Conservation (phyloP, 2,329 filamentous ascomycete species). For the Hypoxylon sp. region DNA sequence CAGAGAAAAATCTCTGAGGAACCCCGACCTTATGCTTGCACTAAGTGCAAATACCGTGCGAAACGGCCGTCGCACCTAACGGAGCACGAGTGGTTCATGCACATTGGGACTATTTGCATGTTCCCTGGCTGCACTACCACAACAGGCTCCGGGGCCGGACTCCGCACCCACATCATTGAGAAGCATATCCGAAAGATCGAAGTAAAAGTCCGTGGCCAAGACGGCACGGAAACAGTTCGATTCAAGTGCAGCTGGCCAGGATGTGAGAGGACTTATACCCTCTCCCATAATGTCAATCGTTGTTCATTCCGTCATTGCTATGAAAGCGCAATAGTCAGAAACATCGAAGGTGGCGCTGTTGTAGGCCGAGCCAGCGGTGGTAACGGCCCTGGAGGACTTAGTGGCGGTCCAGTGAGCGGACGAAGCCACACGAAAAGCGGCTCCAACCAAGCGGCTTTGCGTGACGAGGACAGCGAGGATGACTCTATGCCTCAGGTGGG, state of each 20-base stretch:
- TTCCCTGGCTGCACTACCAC: background rate
- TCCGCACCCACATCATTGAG: background rate
- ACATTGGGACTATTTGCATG: background rate
- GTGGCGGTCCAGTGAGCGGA: too few relatives aligned
- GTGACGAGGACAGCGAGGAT: too few relatives aligned
- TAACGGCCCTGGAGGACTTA: too few relatives aligned
- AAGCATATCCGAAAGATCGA: background rate
- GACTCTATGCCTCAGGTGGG: too few relatives aligned
- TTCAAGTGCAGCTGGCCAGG: background rate
- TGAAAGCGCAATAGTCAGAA: background rate
- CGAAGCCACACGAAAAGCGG: too few relatives aligned
- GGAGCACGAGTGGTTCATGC: background rate
- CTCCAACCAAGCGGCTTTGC: too few relatives aligned
- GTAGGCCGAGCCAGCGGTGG: too few relatives aligned
- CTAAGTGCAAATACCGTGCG: background rate
- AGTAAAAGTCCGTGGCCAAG: background rate
- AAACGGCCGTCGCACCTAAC: background rate
- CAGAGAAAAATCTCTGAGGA: background rate
- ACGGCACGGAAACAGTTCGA: background rate
- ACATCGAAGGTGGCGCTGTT: background rate
- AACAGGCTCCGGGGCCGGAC: background rate
- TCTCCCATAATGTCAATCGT: background rate
- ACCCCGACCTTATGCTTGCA: background rate
- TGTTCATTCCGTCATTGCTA: background rate
- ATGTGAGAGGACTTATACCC: background rate